Percentiles rank a stretch among this genome's conserved stretches.
Conservation (phyloP, 225 moss, liverwort and hornwort species). For the Anthoceros angustus region DNA sequence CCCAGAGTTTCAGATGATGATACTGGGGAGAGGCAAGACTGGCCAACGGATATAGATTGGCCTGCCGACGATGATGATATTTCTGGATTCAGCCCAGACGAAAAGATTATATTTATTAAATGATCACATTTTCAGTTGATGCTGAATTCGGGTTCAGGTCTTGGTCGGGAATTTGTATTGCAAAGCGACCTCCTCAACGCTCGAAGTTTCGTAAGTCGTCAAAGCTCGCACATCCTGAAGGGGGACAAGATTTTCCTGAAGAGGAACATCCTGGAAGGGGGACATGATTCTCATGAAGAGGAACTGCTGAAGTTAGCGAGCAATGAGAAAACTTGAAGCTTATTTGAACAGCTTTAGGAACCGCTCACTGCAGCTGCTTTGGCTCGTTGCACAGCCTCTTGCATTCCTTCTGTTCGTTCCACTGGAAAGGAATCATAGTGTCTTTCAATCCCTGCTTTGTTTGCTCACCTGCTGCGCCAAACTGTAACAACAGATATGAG, state of each 20-base stretch:
- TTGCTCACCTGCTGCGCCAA: slow-evolving; percentile 79
- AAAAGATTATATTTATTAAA: slow-evolving; percentile 77
- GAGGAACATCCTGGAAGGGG: slow-evolving; percentile 48
- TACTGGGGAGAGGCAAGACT: slow-evolving; percentile 51
- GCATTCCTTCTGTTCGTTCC: slow-evolving; percentile 29
- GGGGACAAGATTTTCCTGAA: slow-evolving; percentile 15
- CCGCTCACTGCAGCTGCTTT: slow-evolving; percentile 51
- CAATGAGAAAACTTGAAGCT: neutral
- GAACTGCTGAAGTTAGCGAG: too few relatives aligned
- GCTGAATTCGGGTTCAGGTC: neutral
- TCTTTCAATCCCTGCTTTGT: slow-evolving; percentile 53
- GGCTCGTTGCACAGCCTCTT: slow-evolving; percentile 61
- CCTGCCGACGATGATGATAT: neutral
- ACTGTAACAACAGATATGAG: slow-evolving; percentile 24
- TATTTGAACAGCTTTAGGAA: slow-evolving; percentile 6
- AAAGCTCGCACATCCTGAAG: slow-evolving; percentile 85
- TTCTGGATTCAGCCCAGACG: slow-evolving; percentile 17
- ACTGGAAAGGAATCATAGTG: slow-evolving; percentile 52
- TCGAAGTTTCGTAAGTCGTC: slow-evolving; percentile 84
- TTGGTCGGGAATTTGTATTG: slow-evolving; percentile 28
- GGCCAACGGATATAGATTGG: slow-evolving; percentile 27
- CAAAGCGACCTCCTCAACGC: slow-evolving; percentile 75
- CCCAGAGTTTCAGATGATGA: slow-evolving; percentile 15
- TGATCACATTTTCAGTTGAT: slow-evolving; percentile 8
- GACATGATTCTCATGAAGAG: neutral